phyloP scores from a whole-genome alignment of 2,329 filamentous ascomycete species.

The Trichoderma sp. region DNA sequence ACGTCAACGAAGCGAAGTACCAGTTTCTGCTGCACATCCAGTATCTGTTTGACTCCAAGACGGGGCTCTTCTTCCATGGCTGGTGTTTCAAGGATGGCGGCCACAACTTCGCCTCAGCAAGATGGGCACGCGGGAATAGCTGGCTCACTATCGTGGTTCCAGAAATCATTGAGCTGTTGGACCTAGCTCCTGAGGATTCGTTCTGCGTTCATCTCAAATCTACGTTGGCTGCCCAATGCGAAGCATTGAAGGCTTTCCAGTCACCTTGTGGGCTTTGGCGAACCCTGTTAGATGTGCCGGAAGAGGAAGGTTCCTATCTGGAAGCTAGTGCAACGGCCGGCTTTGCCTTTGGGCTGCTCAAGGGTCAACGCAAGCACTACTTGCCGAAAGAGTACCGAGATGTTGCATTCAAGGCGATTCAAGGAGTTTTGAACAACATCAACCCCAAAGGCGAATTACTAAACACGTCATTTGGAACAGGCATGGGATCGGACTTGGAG shows the following conservation, averaged over 20 bases:
- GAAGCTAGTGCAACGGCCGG: slow-evolving; percentile 22
- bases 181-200: slow-evolving; percentile 5
- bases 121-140: slow-evolving; percentile 21
- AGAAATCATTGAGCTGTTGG: slow-evolving; percentile 16
- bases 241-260: slow-evolving; percentile 10
- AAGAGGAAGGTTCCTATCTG: slow-evolving; percentile 14
- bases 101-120: slow-evolving; percentile 14
- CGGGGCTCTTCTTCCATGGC: slow-evolving; percentile 21
- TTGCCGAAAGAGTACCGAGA: neutral
- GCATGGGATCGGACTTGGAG: slow-evolving; percentile 12
- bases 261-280: slow-evolving; percentile 12
- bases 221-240: slow-evolving; percentile 3
- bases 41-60: slow-evolving; percentile 16
- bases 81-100: slow-evolving; percentile 19
- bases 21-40: slow-evolving; percentile 19
- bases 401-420: slow-evolving; percentile 11
- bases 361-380: slow-evolving; percentile 7
- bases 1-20: slow-evolving; percentile 15
- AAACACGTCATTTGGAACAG: slow-evolving; percentile 21
- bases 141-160: slow-evolving; percentile 21
- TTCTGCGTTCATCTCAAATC: slow-evolving; percentile 7
- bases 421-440: neutral
- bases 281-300: slow-evolving; percentile 8
- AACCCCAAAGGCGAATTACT: neutral
- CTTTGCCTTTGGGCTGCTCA: slow-evolving; percentile 15